A percentile compares a stretch with the other conserved stretches of the same genome.
Evolutionary conservation across 495 filamentous ascomycete species (phyloP).

Genomic region (Annulohypoxylon maeteangense): DNA sequence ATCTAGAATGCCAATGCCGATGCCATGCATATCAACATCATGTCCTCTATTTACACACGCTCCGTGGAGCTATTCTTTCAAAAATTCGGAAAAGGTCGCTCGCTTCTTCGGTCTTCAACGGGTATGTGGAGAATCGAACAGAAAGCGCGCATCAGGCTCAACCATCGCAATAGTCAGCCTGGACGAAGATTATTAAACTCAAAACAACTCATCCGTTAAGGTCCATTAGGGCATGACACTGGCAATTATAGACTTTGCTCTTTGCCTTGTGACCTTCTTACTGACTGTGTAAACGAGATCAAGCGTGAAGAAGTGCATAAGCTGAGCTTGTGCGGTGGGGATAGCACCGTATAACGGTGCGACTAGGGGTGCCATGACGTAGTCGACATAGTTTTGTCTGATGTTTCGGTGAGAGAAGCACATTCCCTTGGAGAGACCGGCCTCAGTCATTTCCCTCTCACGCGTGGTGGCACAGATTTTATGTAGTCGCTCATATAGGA

Average conservation of each 20-base stretch:
- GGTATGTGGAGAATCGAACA: constrained; percentile 46
- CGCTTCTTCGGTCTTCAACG: constrained; percentile 44
- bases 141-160: constrained; percentile 32
- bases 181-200: constrained; percentile 41
- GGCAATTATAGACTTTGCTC: constrained; percentile 56
- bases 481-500: constrained; percentile 72
- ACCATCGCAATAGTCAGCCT: constrained; percentile 11
- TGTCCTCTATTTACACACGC: constrained; percentile 60
- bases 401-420: constrained; percentile 65
- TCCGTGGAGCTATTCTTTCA: constrained; percentile 49
- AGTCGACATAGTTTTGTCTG: constrained; percentile 65
- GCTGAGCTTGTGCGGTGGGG: constrained; percentile 69
- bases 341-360: constrained; percentile 71
- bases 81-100: constrained; percentile 45
- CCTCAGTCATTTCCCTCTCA: constrained; percentile 71
- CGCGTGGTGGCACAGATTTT: constrained; percentile 64
- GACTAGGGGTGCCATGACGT: constrained; percentile 67
- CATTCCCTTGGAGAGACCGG: constrained; percentile 67
- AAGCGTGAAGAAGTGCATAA: constrained; percentile 74
- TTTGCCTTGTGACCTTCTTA: constrained; percentile 66
- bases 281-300: constrained; percentile 73
- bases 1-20: constrained; percentile 65
- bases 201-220: constrained; percentile 8
- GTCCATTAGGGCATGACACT: constrained; percentile 55
- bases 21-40: constrained; percentile 66